Conservation (phyloP, 345 rosid species). For the Eutrema yunnanense region DNA sequence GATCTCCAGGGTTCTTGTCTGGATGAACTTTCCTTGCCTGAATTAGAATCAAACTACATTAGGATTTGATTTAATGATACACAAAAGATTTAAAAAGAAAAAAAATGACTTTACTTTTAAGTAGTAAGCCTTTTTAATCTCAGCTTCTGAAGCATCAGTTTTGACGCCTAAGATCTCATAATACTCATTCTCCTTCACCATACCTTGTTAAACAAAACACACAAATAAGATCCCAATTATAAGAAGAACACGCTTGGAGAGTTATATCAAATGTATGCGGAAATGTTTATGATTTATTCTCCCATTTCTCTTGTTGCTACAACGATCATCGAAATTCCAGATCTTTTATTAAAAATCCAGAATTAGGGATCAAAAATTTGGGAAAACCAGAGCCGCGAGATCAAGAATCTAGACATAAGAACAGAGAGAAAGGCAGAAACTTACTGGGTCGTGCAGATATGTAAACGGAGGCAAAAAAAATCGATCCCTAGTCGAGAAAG, state of each 20-base stretch:
- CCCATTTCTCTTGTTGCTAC: neutral
- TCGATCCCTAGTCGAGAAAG: neutral
- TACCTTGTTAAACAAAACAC: constrained; percentile 10
- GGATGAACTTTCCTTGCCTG: constrained; percentile 97
- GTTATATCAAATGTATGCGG: neutral
- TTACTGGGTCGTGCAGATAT: constrained; percentile 18
- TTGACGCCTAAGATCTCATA: constrained; percentile 67
- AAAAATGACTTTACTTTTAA: constrained; percentile 42
- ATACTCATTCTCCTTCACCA: constrained; percentile 65
- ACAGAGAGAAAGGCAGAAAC: neutral
- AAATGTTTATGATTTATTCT: neutral
- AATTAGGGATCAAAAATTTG: neutral
- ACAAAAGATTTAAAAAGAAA: neutral
- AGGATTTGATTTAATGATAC: neutral
- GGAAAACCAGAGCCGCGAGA: neutral
- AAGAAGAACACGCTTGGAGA: neutral
- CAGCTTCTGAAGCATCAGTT: constrained; percentile 67
- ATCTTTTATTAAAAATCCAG: neutral
- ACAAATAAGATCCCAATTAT: neutral
- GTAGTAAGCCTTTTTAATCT: constrained; percentile 94
- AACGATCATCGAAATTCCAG: neutral
- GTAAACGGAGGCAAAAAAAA: neutral
- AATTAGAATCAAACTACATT: neutral
- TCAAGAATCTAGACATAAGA: neutral
- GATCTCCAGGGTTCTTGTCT: constrained; percentile 91